These are phyloP conservation scores for Rhodomyrtus psidioides DNA, from an alignment of 441 rosid species.

Conservation along the genomic window DNA sequence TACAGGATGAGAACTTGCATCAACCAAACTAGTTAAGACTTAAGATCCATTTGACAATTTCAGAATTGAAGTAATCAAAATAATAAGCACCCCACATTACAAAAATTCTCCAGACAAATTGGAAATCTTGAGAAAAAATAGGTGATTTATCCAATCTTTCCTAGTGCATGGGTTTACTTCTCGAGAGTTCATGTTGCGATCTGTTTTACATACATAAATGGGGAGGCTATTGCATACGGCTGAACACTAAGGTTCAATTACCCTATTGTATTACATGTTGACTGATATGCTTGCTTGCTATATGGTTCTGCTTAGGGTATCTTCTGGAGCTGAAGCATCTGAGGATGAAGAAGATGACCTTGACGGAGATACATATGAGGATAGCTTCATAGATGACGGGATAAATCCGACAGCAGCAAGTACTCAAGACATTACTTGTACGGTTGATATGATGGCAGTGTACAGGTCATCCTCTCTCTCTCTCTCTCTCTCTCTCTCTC, in stretches of 20 bases:
- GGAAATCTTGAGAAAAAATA: neutral
- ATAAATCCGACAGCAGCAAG: constrained; percentile 44
- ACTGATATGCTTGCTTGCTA: neutral
- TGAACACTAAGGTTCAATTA: neutral
- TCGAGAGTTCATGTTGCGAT: neutral
- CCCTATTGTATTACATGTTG: neutral
- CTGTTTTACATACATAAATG: neutral
- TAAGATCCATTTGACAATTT: neutral
- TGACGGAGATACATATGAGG: constrained; percentile 48
- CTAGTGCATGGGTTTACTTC: neutral
- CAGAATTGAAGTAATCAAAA: neutral
- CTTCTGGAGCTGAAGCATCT: constrained; percentile 66
- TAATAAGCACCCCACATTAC: neutral
- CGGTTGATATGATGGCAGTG: constrained; percentile 83
- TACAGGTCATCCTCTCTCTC: constrained; percentile 41
- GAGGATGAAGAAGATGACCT: constrained; percentile 50
- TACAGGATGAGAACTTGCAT: neutral
- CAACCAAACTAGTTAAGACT: neutral
- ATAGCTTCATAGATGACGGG: constrained; percentile 86
- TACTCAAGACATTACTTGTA: constrained; percentile 49
- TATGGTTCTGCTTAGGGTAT: constrained; percentile 38
- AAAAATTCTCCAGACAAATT: neutral
- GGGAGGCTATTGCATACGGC: neutral
- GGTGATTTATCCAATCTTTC: neutral
- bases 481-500: neutral